Conservation (phyloP, 1,284 basidiomycete genomes). For the Dichomitus squalens region DNA sequence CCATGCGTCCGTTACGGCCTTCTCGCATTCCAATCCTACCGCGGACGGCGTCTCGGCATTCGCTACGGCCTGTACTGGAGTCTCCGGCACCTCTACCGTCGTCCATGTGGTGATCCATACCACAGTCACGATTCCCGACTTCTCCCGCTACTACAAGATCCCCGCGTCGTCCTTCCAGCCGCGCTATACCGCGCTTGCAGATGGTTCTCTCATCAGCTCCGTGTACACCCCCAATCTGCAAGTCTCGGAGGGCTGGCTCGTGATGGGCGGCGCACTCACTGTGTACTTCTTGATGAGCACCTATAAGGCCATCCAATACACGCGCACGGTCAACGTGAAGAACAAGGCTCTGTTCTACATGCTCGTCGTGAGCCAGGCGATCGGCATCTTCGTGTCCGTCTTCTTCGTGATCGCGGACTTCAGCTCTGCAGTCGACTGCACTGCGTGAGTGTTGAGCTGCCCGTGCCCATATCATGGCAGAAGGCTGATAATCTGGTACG, state of each 20-base stretch:
- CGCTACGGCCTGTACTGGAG: slow-evolving; percentile 10
- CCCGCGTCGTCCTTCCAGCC: slow-evolving; percentile 51
- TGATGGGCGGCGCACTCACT: slow-evolving; percentile 51
- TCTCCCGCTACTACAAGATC: slow-evolving; percentile 44
- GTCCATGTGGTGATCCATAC: slow-evolving; percentile 55
- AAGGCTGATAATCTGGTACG: neutral
- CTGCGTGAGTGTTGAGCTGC: slow-evolving; percentile 34
- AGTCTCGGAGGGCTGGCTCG: slow-evolving; percentile 46
- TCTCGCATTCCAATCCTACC: neutral
- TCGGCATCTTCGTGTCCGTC: slow-evolving; percentile 49
- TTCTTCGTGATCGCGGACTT: slow-evolving; percentile 52
- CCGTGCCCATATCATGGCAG: neutral
- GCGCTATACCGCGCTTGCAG: slow-evolving; percentile 47
- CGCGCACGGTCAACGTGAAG: slow-evolving; percentile 58
- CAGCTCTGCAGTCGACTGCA: slow-evolving; percentile 38
- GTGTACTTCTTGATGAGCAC: slow-evolving; percentile 59
- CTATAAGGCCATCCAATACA: slow-evolving; percentile 51
- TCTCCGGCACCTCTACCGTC: slow-evolving; percentile 13
- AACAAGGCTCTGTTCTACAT: slow-evolving; percentile 62
- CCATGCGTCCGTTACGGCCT: neutral
- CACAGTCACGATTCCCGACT: slow-evolving; percentile 51
- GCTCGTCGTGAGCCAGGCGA: slow-evolving; percentile 56
- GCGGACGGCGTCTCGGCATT: slow-evolving; percentile 3
- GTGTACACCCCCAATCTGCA: slow-evolving; percentile 47
- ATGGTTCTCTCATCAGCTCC: slow-evolving; percentile 61